phyloP scores from a whole-genome alignment of 495 filamentous ascomycete genomes.

The Sabuloglossum arenarium region DNA sequence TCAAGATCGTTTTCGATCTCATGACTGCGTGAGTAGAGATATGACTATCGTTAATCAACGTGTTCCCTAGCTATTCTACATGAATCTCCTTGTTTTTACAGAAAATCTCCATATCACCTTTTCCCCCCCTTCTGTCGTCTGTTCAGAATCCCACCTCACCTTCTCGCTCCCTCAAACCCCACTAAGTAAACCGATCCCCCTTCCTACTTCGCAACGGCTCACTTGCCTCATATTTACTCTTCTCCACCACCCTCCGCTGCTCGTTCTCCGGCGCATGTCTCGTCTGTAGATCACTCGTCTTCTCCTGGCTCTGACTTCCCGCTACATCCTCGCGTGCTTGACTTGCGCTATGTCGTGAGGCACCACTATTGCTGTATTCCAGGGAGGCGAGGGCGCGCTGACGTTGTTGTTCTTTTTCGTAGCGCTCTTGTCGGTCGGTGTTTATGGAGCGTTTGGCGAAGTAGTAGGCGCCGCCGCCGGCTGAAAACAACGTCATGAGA shows the following conservation, averaged over 20 bases:
- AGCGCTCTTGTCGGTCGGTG: constrained; percentile 58
- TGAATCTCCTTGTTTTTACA: background rate
- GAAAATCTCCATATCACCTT: background rate
- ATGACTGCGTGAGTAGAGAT: background rate
- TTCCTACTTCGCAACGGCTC: constrained; percentile 51
- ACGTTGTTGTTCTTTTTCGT: constrained; percentile 39
- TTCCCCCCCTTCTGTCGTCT: background rate
- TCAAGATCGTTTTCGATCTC: too few relatives aligned
- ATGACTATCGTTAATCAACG: background rate
- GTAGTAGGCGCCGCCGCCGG: constrained; percentile 84
- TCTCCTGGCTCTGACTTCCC: constrained; percentile 60
- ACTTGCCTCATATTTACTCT: constrained; percentile 75
- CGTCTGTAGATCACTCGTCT: constrained; percentile 63
- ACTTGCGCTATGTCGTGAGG: constrained; percentile 10
- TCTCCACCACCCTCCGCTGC: constrained; percentile 44
- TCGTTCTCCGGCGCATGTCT: constrained; percentile 62
- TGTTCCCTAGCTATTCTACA: background rate
- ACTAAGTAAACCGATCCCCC: constrained; percentile 64
- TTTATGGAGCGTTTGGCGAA: constrained; percentile 92
- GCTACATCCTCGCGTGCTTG: constrained; percentile 27
- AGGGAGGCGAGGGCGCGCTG: constrained; percentile 29
- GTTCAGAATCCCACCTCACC: background rate
- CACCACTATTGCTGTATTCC: constrained; percentile 21
- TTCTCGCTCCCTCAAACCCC: background rate
- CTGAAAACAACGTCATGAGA: constrained; percentile 20